Evolutionary conservation across 2,329 filamentous ascomycete species (phyloP), one percentile per base, ranked within the genome.

Genomic region (Pyrenophora tritici-repentis): DNA sequence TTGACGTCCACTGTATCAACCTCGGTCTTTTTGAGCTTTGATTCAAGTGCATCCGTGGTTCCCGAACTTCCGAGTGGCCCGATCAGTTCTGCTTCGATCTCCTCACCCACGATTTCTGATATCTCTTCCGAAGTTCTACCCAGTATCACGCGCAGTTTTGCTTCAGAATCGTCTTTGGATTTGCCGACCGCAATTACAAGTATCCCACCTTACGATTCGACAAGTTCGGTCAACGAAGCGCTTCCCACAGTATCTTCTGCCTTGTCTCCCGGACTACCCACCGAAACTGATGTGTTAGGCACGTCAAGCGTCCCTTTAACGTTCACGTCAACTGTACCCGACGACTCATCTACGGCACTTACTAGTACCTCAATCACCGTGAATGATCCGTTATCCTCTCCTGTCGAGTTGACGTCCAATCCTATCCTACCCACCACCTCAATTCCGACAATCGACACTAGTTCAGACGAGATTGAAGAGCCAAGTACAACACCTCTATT

Each of bases 381-480:
- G 4, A 46, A 13, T 17, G 20, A 16, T 29, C 17, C 26, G 16
- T 12, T 40, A 3, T 29, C 29, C 2, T 18, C 26, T 5, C 7
- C 43, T 32, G 7, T 26, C 7, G 13, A 3, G 2, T 6, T 3
- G 7, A 35, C 33, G 12, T 16, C 31, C 6, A 36, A 10, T 29
- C 16, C 32, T 31, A 8, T 6, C 9, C 6, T 22, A 10, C 16
- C 42, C 3, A 20, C 17, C 1, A 47, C 37, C 6, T 47, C 52
- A 10, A 51, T 29, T 3, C 13, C 50, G 1, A 36, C 22, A 4
- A 53, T 48, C 0, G 16, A 36, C 14, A 55, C 41, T 7, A 56
- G 41, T 17, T 51, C 29, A 14, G 7, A 44, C 17, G 18, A 16
- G 2, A 46, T 16, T 17, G 47, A 47, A 9, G 42, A 38, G 13